Conservation (phyloP, 1,139 yeast genomes). For the Sugiyamaella sp. region DNA sequence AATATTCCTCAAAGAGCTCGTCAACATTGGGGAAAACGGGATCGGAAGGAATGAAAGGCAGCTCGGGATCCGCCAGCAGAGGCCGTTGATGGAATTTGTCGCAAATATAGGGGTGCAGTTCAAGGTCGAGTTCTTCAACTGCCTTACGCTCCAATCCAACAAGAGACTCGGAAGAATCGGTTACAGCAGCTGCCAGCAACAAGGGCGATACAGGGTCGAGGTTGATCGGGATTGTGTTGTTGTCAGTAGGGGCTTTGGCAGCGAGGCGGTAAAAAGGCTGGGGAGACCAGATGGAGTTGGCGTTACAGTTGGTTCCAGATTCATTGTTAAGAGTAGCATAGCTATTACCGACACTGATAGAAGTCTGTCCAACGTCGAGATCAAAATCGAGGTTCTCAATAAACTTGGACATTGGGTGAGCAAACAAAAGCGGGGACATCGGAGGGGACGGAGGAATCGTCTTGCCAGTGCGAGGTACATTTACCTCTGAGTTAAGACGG, state of each 20-base stretch:
- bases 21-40: conserved; percentile 35
- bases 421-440: conserved; percentile 20
- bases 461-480: neutral
- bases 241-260: conserved; percentile 28
- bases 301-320: neutral
- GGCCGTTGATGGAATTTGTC: conserved; percentile 37
- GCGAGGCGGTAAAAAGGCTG: conserved; percentile 17
- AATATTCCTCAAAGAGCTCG: conserved; percentile 31
- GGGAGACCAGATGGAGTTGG: neutral
- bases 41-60: conserved; percentile 34
- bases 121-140: conserved; percentile 30
- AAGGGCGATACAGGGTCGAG: conserved; percentile 34
- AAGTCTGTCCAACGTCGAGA: neutral
- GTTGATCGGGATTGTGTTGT: conserved; percentile 31
- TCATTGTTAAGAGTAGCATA: conserved; percentile 12
- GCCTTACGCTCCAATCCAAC: conserved; percentile 31
- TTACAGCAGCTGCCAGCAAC: conserved; percentile 28
- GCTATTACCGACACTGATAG: neutral
- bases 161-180: conserved; percentile 26
- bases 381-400: conserved; percentile 20
- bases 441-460: conserved; percentile 26
- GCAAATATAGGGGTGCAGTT: conserved; percentile 29
- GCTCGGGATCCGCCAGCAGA: conserved; percentile 36
- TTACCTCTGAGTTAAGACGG: too few species aligned
- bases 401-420: conserved; percentile 20